Evolutionary conservation across 495 filamentous ascomycete species (phyloP).

Genomic region (Penicillium salamii): DNA sequence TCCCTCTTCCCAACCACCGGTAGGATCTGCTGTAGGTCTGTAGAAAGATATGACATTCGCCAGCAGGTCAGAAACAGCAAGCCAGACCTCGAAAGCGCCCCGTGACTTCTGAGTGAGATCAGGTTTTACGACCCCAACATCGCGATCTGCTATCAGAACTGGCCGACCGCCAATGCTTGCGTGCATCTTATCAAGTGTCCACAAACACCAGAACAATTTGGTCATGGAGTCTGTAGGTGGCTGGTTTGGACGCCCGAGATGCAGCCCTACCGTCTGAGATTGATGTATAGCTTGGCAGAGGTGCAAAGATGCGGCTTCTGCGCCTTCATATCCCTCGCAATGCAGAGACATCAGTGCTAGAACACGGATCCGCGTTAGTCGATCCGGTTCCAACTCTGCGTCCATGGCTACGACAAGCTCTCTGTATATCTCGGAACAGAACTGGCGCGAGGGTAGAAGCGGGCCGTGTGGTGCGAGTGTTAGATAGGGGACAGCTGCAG

Average conservation of each 20-base stretch:
- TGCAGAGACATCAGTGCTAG: constrained; percentile 46
- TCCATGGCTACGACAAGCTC: constrained; percentile 39
- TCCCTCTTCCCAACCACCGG: constrained; percentile 52
- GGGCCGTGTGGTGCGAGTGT: constrained; percentile 25
- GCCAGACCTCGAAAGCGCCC: constrained; percentile 51
- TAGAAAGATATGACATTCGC: constrained; percentile 68
- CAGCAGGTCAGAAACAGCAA: constrained; percentile 51
- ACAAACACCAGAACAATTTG: constrained; percentile 63
- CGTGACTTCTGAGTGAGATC: constrained; percentile 3
- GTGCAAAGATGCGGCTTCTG: constrained; percentile 45
- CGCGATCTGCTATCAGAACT: constrained; percentile 62
- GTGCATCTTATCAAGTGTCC: constrained; percentile 65
- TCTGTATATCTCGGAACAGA: constrained; percentile 38
- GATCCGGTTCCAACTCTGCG: constrained; percentile 39
- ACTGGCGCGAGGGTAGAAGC: constrained; percentile 25
- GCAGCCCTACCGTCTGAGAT: constrained; percentile 64
- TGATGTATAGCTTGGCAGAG: constrained; percentile 53
- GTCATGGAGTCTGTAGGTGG: constrained; percentile 37
- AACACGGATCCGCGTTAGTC: constrained; percentile 44
- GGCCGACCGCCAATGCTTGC: constrained; percentile 63
- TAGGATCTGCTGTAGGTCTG: constrained; percentile 48
- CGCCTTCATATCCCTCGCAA: constrained; percentile 43
- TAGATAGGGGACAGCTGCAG: constrained; percentile 30
- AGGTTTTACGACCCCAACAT: constrained; percentile 48
- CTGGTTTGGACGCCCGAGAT: constrained; percentile 47